Evolutionary conservation across 208 protist genomes (phyloP), one percentile per base, ranked within the genome.

Genomic region (Leptomonas seymouri): DNA sequence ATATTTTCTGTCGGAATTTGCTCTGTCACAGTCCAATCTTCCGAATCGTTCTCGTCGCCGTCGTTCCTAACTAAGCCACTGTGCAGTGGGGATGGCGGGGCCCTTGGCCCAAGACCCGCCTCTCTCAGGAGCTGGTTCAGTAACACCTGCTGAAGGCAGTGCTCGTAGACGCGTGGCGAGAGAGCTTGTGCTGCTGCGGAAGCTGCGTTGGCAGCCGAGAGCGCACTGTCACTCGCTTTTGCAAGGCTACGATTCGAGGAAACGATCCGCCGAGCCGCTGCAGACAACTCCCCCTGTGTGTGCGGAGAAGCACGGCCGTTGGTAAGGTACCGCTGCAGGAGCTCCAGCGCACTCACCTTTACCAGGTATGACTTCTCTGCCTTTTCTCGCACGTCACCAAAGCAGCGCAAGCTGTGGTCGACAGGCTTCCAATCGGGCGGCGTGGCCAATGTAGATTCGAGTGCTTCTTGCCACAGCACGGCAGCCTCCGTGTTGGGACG

Each of bases 21-120:
- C 65, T 77, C 56, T 50, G 71, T 77, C 58, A 77, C 64, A 7
- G 31, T 77, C 71, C 71, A 77, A 46, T 71, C 49, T 18, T 65
- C 64, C n/a, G 34, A 5, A 27, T 20, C 16, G 41, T 2, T 31
- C 4, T 46, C 39, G 1, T 8, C 45, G 12, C 20, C 56, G 9
- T 16, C 16, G 27, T 44, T n/a, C 16, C 21, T 25, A 6, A 8
- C 46, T n/a, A 57, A 25, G 1, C 41, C 23, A n/a, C n/a, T n/a
- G n/a, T n/a, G n/a, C n/a, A 3, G 34, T 39, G 34, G 34, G 9
- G 34, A 39, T 3, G 34, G n/a, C n/a, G n/a, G n/a, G n/a, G n/a
- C n/a, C n/a, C n/a, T n/a, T 20, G 28, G 27, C 50, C 70, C 64
- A n/a, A 77, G 56, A 5, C 57, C 63, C 11, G 64, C 61, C 28